Base-by-base conservation (phyloP, 2,329 filamentous ascomycete species). In the Penicillium verrucosum region DNA sequence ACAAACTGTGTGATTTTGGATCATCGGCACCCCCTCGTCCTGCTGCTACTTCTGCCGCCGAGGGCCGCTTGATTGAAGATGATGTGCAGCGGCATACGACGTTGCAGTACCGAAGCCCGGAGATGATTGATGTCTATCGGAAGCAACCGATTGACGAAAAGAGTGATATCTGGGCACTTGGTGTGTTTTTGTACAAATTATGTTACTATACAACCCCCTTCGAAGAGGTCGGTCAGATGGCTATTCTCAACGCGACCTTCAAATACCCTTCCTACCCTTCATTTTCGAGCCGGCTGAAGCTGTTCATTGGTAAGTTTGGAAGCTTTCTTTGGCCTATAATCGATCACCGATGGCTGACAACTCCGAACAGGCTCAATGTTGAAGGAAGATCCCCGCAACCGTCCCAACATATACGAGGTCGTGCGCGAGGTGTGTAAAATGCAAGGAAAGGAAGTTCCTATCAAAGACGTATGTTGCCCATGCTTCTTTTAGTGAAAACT, bases 141-240 rank as follows among this genome's bases (percentile, higher is more conserved):
- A 96, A 95, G 75, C 90, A 92, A 67, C 92, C 94, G 0, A 96
- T 99, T 70, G 91, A 99, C 70, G 94, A 99, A 78, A 99, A 99
- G 79, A 95, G 92, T 47, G 94, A 99, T 74, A 97, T 99, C 30
- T 99, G 92, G 94, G 94, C 94, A 1, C 78, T 99, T 59, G 94
- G 94, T 5, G 94, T 99, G 41, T 79, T 99, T 57, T 77, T 99
- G 53, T 99, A 99, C 80, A 99, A 99, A 80, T 82, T 99, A 60
- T 99, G 94, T 79, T 99, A 97, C 76, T 99, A 99, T 76, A 99
- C 94, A 1, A 99, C 94, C 6, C 94, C 94, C 0, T 99, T 99
- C 68, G 94, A 99, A 76, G 93, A 97, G 62, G 92, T 96, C 70
- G 94, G 94, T 27, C 93, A 97, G 77, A 89, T 97, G 79, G 94